Percentiles rank a stretch among this genome's conserved stretches.
Evolutionary conservation across 306 rosid genomes (phyloP).

Genomic region (Purshia tridentata): DNA sequence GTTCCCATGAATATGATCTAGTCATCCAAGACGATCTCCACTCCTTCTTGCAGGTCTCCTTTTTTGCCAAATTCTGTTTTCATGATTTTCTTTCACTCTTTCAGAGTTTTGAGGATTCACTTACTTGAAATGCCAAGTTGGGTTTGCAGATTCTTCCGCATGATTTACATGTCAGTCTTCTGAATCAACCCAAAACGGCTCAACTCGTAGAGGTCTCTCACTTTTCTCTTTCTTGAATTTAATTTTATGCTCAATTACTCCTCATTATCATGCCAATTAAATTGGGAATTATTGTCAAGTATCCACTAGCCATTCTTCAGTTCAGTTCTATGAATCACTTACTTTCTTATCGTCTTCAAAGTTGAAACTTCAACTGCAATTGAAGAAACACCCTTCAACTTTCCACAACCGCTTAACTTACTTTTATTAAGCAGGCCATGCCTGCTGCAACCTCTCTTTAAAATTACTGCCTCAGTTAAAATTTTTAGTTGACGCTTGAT

Average conservation of each 20-base stretch:
- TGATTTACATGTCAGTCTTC: constrained; percentile 56
- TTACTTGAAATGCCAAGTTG: not conserved
- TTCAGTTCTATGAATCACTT: not conserved
- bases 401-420: too few species aligned
- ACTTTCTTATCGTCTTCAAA: not conserved
- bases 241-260: too few species aligned
- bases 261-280: too few species aligned
- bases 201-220: constrained; percentile 51
- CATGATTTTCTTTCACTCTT: not conserved
- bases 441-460: not conserved
- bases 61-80: not conserved
- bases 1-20: not conserved
- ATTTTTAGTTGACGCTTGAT: too few species aligned
- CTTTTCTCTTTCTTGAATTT: not conserved
- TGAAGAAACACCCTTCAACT: not conserved
- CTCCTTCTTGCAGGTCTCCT: constrained; percentile 47
- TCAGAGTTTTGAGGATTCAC: not conserved
- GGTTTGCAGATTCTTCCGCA: constrained; percentile 51
- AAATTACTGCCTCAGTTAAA: too few species aligned
- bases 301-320: too few species aligned
- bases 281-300: too few species aligned
- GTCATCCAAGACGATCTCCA: constrained; percentile 41
- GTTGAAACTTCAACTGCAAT: not conserved
- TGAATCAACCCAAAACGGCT: constrained; percentile 42
- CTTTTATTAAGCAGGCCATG: too few species aligned